Percentiles rank a stretch among this genome's conserved stretches.
phyloP scores from a whole-genome alignment of 139 green algal genomes.

The Chlamydomonas eustigma region DNA sequence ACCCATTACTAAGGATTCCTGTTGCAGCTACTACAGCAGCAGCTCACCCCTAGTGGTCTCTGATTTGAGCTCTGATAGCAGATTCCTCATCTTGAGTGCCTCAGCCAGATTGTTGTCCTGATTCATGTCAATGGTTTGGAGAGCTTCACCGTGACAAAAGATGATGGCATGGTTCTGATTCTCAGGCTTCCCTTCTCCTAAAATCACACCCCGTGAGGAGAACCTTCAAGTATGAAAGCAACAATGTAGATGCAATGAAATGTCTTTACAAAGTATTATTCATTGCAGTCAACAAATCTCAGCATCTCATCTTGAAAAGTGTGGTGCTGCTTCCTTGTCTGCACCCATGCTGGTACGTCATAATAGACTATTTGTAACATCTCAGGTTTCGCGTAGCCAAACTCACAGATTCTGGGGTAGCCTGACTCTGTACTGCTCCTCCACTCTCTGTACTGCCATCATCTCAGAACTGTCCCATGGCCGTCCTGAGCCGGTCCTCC shows the following conservation, averaged over 20 bases:
- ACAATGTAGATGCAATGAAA: no score
- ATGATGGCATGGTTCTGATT: constrained; percentile 87
- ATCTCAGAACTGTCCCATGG: neutral
- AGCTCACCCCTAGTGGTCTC: constrained; percentile 7
- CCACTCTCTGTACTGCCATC: neutral
- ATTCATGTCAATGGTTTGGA: constrained; percentile 53
- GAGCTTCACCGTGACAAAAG: constrained; percentile 59
- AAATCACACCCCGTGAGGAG: constrained; percentile 42
- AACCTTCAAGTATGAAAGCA: constrained; percentile 26
- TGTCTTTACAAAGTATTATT: no score
- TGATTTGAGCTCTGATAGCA: constrained; percentile 36
- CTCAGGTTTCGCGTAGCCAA: no score
- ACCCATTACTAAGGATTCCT: no score
- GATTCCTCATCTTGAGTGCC: constrained; percentile 69
- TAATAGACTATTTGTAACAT: no score
- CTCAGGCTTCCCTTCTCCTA: constrained; percentile 87
- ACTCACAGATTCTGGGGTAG: constrained; percentile 12
- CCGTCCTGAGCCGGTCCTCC: neutral
- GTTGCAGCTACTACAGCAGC: no score
- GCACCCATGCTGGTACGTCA: no score
- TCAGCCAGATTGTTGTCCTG: constrained; percentile 83
- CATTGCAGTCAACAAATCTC: no score
- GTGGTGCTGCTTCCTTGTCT: no score
- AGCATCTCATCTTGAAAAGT: no score
- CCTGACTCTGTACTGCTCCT: constrained; percentile 7